Percentiles rank a stretch among this genome's conserved stretches.
Conservation (phyloP, 495 filamentous ascomycete genomes). For the Neurospora terricola region DNA sequence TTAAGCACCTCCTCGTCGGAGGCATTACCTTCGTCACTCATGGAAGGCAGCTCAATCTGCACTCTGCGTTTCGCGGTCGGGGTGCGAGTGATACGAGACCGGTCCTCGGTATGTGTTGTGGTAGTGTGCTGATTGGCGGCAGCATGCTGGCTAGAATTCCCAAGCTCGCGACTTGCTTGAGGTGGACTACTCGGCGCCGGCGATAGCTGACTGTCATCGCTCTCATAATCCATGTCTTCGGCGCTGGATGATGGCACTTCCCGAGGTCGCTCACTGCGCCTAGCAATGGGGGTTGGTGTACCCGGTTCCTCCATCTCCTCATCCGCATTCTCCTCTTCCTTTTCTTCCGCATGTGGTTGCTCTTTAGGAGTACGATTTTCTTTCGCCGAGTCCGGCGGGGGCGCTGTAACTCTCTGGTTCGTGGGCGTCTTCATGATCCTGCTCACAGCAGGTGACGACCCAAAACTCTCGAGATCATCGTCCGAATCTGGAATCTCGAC, state of each 20-base stretch:
- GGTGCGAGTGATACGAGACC: neutral
- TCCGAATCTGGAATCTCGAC: slow-evolving; percentile 33
- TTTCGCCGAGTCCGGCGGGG: slow-evolving; percentile 1
- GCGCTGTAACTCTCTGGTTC: neutral
- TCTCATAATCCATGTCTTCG: neutral
- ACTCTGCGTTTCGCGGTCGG: slow-evolving; percentile 6
- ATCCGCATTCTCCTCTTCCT: slow-evolving; percentile 19
- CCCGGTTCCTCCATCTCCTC: slow-evolving; percentile 11
- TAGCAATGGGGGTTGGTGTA: slow-evolving; percentile 2
- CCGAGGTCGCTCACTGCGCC: neutral
- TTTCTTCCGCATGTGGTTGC: slow-evolving; percentile 7
- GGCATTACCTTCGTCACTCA: neutral
- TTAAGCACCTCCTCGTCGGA: slow-evolving; percentile 13
- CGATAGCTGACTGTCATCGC: neutral
- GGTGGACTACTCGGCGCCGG: neutral
- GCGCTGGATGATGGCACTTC: neutral
- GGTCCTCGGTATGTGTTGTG: neutral
- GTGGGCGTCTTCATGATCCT: neutral
- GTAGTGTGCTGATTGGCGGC: neutral
- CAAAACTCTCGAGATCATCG: slow-evolving; percentile 23
- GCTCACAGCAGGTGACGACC: slow-evolving; percentile 9
- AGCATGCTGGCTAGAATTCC: neutral
- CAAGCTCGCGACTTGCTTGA: neutral
- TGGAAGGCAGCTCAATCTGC: slow-evolving; percentile 8
- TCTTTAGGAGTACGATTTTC: slow-evolving; percentile 14